Base-by-base conservation (phyloP, 306 rosid species). In the Lithocarpus polystachyus region DNA sequence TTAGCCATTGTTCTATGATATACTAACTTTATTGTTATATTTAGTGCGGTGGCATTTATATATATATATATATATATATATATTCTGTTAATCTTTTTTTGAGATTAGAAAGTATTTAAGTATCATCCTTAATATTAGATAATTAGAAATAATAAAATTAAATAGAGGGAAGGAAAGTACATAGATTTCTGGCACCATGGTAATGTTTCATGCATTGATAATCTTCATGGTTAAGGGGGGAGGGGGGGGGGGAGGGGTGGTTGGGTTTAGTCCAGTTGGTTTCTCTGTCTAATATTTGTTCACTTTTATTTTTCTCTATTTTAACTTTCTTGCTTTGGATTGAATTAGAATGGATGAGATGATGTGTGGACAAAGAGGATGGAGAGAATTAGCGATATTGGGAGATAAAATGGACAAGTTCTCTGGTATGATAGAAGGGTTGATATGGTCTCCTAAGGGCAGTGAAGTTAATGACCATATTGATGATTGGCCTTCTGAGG, bases 281-380 rank as follows among this genome's bases (percentile, higher is more conserved):
- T 29, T 56, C 69, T 86, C 26, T 57, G 72, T 79, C 68, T 53
- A 79, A 83, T 72, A 55, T 52, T 26, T 80, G 57, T 77, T 53
- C 4, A 31, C 59, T 75, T 52, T 37, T 37, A 37, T 8, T 37
- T 82, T 67, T 29, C 24, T 71, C 22, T 75, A 62, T 37, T 37
- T 2, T 37, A 55, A 45, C 64, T 71, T 78, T 45, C 72, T 28
- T 17, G 23, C 55, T 64, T 83, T 45, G 67, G 52, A 74, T 79
- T 79, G 79, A 56, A 80, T 78, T 89, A 95, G 99, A 88, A 92
- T 95, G 97, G 99, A 93, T 87, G 98, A 93, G 80, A 93, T 95
- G 99, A 95, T 95, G 98, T 81, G 90, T 20, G 96, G 97, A 59
- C 97, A 95, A 87, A 88, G 97, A 85, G 99, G 99, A 56, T 90